phyloP scores from a whole-genome alignment of 306 rosid species.

The Arachis hypogaea region DNA sequence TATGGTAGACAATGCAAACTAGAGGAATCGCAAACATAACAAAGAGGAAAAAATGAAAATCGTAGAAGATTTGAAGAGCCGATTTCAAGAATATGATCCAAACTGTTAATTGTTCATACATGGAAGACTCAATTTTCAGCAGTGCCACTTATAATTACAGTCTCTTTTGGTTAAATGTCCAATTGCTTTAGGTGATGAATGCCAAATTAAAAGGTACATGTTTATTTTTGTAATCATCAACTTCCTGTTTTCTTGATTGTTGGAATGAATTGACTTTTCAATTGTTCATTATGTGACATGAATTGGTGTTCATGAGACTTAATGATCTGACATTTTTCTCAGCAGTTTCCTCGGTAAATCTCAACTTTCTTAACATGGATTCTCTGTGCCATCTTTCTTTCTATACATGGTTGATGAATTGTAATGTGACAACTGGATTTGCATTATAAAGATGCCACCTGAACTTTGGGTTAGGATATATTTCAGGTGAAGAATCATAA shows the following conservation, averaged over 20 bases:
- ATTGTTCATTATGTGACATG: neutral
- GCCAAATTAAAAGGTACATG: constrained; percentile 38
- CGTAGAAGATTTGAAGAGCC: constrained; percentile 65
- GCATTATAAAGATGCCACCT: constrained; percentile 11
- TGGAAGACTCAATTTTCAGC: constrained; percentile 15
- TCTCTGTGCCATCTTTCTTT: constrained; percentile 23
- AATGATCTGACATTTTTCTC: constrained; percentile 11
- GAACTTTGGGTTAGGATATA: constrained; percentile 24
- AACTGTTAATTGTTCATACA: constrained; percentile 49
- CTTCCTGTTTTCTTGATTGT: constrained; percentile 29
- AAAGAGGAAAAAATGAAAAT: constrained; percentile 84
- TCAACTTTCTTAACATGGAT: constrained; percentile 22
- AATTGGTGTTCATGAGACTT: constrained; percentile 34
- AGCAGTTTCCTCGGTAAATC: constrained; percentile 36
- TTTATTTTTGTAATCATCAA: constrained; percentile 14
- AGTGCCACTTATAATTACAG: constrained; percentile 13
- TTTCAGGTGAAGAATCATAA: constrained; percentile 29
- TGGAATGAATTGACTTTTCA: constrained; percentile 27
- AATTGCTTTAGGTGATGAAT: constrained; percentile 30
- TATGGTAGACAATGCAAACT: constrained; percentile 87
- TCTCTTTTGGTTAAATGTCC: constrained; percentile 21
- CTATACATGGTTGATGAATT: constrained; percentile 13
- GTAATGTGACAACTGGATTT: constrained; percentile 18
- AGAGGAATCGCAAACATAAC: constrained; percentile 74
- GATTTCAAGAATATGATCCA: constrained; percentile 83